Evolutionary conservation across 2,329 filamentous ascomycete species (phyloP), one percentile per base, ranked within the genome.

Genomic region (Orbilia brochopaga): DNA sequence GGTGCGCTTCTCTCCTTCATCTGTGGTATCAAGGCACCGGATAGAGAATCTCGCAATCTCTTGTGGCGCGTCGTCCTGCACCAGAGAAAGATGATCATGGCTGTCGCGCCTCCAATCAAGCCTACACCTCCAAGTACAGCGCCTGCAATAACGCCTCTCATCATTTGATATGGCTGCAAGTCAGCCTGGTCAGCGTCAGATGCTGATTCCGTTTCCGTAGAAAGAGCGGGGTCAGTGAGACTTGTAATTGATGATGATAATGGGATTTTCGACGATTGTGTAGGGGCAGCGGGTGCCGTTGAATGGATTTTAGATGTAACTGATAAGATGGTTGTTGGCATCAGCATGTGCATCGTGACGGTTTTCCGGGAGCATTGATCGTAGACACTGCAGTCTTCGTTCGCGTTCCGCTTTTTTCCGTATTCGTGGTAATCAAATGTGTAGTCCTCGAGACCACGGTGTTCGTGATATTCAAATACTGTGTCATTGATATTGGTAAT

Each of bases 81-180:
- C 13, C 58, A 63, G 21, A 54, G 58, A 53, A 63, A 40, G 2
- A 54, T 32, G 4, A 55, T 13, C 6, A 63, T 30, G 4, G 46
- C 54, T 7, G 42, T 15, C 10, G 40, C 46, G 8, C 65, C 59
- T 0, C 58, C 37, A 1, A 70, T 6, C 3, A 70, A n/a, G 2
- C 53, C 65, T 13, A 63, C 2, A 5, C 44, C 53, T 15, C 58
- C 59, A 13, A 70, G 23, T 15, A 70, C 52, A 2, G 53, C 52
- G n/a, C 58, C 65, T 17, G 59, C 48, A 13, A 70, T 70, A 6
- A 63, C 55, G 7, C 58, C 65, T 55, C 44, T 70, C 0, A 27
- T 55, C 1, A 32, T 54, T 17, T 63, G 30, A 32, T 70, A 63
- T 8, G 65, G 65, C 30, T 46, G 37, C 4, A 63, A 15, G 1